Conservation (phyloP, 2,329 filamentous ascomycete genomes). For the Fusarium devonianum region DNA sequence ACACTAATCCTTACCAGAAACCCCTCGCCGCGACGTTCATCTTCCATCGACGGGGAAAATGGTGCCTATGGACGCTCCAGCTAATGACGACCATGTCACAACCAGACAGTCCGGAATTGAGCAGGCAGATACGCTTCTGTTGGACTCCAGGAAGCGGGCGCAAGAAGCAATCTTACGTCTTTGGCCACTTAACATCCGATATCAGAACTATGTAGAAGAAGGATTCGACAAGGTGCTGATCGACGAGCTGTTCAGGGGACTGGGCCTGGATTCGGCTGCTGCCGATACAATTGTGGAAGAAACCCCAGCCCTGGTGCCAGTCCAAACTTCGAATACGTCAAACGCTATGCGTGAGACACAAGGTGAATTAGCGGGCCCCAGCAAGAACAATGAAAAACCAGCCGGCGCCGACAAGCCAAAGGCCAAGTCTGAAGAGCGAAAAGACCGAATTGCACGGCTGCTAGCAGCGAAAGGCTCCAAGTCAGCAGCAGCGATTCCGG, state of each 20-base stretch:
- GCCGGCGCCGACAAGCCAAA: slow-evolving; percentile 57
- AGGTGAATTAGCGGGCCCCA: not conserved
- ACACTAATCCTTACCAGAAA: slow-evolving; percentile 27
- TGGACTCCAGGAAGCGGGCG: slow-evolving; percentile 64
- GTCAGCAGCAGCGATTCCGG: slow-evolving; percentile 21
- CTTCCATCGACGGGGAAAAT: not conserved
- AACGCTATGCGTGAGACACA: not conserved
- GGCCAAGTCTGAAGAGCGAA: slow-evolving; percentile 67
- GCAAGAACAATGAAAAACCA: not conserved
- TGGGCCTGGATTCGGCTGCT: slow-evolving; percentile 62
- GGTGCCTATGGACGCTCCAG: not conserved
- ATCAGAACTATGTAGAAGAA: slow-evolving; percentile 75
- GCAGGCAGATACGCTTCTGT: slow-evolving; percentile 17
- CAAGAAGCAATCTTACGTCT: slow-evolving; percentile 72
- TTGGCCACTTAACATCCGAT: slow-evolving; percentile 72
- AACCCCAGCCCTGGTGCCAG: not conserved
- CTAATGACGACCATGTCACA: not conserved
- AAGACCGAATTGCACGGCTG: slow-evolving; percentile 78
- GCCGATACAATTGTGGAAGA: not conserved
- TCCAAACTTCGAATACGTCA: not conserved
- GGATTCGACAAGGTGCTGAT: slow-evolving; percentile 72
- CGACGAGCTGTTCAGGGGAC: slow-evolving; percentile 69
- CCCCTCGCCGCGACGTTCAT: not conserved
- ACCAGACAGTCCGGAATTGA: not conserved
- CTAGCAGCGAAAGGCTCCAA: slow-evolving; percentile 76